Conservation (phyloP, 257 asterid species). For the Scutellaria baicalensis region DNA sequence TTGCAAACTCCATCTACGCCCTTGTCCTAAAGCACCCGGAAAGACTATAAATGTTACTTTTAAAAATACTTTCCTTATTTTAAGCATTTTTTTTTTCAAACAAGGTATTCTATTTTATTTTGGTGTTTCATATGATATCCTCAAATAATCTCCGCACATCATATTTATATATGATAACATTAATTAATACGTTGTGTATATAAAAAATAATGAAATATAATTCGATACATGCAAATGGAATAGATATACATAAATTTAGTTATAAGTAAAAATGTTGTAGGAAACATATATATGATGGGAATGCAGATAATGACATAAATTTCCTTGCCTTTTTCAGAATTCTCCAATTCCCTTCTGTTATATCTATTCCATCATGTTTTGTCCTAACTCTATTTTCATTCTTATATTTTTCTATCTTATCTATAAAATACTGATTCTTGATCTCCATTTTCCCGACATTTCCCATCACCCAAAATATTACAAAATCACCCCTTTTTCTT, state of each 20-base stretch:
- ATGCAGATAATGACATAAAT: conserved; percentile 13
- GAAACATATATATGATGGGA: background rate
- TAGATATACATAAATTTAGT: background rate
- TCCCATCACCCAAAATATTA: conserved; percentile 20
- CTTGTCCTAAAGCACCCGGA: no score
- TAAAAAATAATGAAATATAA: no score
- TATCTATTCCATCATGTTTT: conserved; percentile 11
- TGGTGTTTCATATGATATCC: no score
- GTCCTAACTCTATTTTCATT: conserved; percentile 8
- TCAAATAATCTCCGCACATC: no score
- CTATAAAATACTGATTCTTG: conserved; percentile 2
- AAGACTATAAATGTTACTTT: no score
- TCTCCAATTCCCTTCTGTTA: conserved; percentile 14
- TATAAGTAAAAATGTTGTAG: background rate
- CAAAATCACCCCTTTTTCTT: background rate
- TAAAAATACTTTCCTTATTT: no score
- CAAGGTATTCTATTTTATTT: no score
- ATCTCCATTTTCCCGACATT: conserved; percentile 14
- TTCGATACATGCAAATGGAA: no score
- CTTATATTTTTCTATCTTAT: background rate
- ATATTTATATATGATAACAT: no score
- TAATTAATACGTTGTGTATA: no score
- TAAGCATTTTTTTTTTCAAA: no score
- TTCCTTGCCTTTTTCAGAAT: conserved; percentile 14
- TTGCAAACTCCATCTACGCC: no score